Evolutionary conservation across 352 stramenopile species (phyloP).

Genomic region (Phytophthora sp.): DNA sequence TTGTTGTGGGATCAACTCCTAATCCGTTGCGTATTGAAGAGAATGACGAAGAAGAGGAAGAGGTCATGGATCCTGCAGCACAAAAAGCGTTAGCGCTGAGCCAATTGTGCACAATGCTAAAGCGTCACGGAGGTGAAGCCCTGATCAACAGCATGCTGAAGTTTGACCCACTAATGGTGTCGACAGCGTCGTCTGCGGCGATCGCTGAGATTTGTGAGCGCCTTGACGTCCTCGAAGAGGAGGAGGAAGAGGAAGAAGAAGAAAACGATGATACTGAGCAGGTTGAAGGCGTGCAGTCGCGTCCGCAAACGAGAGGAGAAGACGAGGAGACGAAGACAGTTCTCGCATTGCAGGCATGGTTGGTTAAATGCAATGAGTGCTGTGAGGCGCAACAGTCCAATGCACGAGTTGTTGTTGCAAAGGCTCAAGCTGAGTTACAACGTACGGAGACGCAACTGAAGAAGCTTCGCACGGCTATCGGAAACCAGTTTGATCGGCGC

Average conservation of each 20-base stretch:
- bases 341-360: slow-evolving; percentile 67
- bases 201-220: slow-evolving; percentile 46
- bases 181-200: slow-evolving; percentile 29
- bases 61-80: not conserved
- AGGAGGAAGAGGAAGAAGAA: slow-evolving; percentile 33
- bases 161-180: slow-evolving; percentile 62
- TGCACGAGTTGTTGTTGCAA: slow-evolving; percentile 39
- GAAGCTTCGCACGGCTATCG: slow-evolving; percentile 63
- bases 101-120: slow-evolving; percentile 57
- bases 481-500: slow-evolving; percentile 59
- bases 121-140: slow-evolving; percentile 39
- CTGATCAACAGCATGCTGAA: slow-evolving; percentile 66
- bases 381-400: slow-evolving; percentile 49
- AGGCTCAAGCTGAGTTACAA: slow-evolving; percentile 51
- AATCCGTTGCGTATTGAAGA: slow-evolving; percentile 11
- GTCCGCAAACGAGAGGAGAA: slow-evolving; percentile 17
- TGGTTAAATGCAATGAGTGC: slow-evolving; percentile 62
- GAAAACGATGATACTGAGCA: slow-evolving; percentile 21
- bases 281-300: not conserved
- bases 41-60: slow-evolving; percentile 7
- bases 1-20: not conserved
- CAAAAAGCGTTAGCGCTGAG: slow-evolving; percentile 33
- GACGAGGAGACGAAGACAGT: slow-evolving; percentile 34
- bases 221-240: slow-evolving; percentile 31
- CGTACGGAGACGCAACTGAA: slow-evolving; percentile 64